These are phyloP conservation scores for Podosphaera fusca DNA, from an alignment of 2,329 filamentous ascomycete species.

Conservation along the genomic window DNA sequence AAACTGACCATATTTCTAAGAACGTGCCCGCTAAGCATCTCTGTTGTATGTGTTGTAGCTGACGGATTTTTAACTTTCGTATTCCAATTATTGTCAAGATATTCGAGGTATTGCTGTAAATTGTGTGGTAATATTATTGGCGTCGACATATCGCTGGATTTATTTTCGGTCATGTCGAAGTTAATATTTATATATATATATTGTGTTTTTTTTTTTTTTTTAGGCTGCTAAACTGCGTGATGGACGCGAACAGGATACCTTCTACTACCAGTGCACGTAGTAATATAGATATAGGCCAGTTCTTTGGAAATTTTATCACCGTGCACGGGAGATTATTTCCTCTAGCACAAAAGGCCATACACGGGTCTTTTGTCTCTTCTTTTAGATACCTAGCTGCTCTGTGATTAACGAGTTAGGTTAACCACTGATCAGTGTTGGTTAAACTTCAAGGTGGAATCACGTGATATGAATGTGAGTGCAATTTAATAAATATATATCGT, in stretches of 20 bases:
- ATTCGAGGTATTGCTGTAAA: background rate
- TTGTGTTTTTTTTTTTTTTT: too few species aligned
- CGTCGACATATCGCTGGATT: too few species aligned
- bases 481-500: too few species aligned
- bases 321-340: background rate
- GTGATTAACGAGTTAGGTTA: background rate
- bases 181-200: too few species aligned
- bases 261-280: background rate
- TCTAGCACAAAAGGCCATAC: background rate
- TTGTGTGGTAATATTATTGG: background rate
- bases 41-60: too few species aligned
- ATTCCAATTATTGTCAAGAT: background rate
- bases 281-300: background rate
- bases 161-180: too few species aligned
- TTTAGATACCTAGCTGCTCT: conserved; percentile 1
- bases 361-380: background rate
- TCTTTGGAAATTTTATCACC: background rate
- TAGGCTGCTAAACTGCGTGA: too few species aligned
- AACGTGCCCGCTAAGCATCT: too few species aligned
- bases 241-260: background rate
- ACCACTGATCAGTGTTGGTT: conserved; percentile 1
- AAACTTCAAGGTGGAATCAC: background rate
- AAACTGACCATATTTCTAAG: too few species aligned
- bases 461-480: background rate
- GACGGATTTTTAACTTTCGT: background rate